Evolutionary conservation across 2,329 filamentous ascomycete species (phyloP), one percentile per base, ranked within the genome.

Genomic region (Penicillium sp.): DNA sequence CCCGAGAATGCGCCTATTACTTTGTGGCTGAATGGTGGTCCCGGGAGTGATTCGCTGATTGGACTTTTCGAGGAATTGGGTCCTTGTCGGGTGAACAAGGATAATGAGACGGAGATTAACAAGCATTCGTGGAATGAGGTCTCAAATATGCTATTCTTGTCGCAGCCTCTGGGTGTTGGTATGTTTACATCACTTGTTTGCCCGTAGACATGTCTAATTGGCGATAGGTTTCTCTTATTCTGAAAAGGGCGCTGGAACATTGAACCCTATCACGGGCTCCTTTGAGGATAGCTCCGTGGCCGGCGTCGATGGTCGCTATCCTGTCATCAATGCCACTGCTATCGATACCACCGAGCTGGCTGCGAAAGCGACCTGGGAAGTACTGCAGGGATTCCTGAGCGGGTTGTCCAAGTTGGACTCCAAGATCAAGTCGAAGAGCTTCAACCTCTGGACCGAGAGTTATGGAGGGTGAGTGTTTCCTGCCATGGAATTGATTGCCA

Each of bases 131-230:
- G 83, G 82, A 85, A 79, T 61, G 80, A 84, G 56, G 79, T 79
- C 24, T 82, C 79, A 34, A 86, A 86, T 65, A 73, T 87, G 69
- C 72, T 87, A 9, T 87, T 86, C 70, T 74, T 87, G 48, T 83
- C 82, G 50, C 83, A 87, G 68, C 84, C 84, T 9, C 73, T 83
- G n/a, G 82, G 82, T 32, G 79, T 81, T 27, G 83, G 83, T 74
- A 69, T 43, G 64, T 42, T 45, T 10, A 21, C n/a, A n/a, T 10
- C 16, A 10, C 10, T 49, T 50, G 1, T 7, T 18, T 31, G 14
- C 13, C 29, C 6, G 5, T 39, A 16, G 2, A 18, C 24, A 18
- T 1, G 11, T n/a, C 57, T 60, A 34, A 53, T 13, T 29, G 5
- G 46, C 13, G 22, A 21, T 36, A 72, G 71, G 71, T 2, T 72